Percentiles rank a stretch among this genome's conserved stretches.
Evolutionary conservation across 23 red algal species (phyloP).

Genomic region (Cyanidium caldarium): DNA sequence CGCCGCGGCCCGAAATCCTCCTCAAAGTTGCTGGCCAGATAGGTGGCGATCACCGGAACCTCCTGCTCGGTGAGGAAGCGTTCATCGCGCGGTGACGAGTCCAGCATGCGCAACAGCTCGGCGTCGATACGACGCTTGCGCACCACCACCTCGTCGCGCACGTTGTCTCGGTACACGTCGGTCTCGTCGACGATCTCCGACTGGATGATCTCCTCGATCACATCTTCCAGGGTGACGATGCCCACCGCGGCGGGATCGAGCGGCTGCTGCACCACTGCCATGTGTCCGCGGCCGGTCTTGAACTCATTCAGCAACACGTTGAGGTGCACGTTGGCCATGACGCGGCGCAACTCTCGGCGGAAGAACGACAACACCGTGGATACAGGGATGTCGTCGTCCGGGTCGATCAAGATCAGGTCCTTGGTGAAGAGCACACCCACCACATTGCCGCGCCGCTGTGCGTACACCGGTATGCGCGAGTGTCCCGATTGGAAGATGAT

Average conservation of each 20-base stretch:
- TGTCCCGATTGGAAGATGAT: conserved; percentile 94
- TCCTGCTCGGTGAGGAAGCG: neutral
- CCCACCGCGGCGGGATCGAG: conserved; percentile 10
- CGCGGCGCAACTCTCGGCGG: neutral
- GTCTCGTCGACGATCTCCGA: conserved; percentile 52
- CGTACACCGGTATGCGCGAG: conserved; percentile 26
- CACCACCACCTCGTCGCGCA: neutral
- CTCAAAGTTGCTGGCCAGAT: neutral
- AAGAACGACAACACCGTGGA: neutral
- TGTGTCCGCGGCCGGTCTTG: conserved; percentile 18
- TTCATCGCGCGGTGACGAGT: neutral
- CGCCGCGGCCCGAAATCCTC: neutral
- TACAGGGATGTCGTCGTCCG: conserved; percentile 25
- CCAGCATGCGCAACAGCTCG: neutral
- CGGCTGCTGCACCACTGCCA: conserved; percentile 27
- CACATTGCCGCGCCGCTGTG: neutral
- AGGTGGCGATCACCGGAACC: neutral
- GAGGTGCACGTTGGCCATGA: conserved; percentile 4
- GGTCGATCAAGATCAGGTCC: conserved; percentile 31
- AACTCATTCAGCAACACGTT: conserved; percentile 35
- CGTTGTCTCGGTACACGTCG: conserved; percentile 24
- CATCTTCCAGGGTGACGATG: conserved; percentile 35
- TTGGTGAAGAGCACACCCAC: conserved; percentile 25
- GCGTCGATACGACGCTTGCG: neutral
- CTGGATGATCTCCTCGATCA: conserved; percentile 50